These are phyloP conservation scores for Xerocomellus amylosporus DNA, from an alignment of 768 basidiomycete species.

Conservation along the genomic window DNA sequence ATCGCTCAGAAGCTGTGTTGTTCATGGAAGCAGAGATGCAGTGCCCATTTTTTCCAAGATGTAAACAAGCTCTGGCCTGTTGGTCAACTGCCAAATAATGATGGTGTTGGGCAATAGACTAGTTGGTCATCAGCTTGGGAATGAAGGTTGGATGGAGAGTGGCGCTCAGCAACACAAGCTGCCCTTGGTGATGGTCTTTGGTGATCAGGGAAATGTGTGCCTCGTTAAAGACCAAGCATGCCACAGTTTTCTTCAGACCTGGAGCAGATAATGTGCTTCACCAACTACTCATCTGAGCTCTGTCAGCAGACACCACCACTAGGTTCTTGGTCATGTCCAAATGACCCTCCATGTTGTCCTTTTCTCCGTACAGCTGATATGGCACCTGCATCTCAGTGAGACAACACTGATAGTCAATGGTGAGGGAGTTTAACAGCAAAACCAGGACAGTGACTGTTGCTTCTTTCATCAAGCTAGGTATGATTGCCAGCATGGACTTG, in stretches of 20 bases:
- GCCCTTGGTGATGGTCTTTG: conserved; percentile 10
- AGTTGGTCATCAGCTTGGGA: background rate
- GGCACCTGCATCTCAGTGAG: background rate
- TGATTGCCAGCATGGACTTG: background rate
- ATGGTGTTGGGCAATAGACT: background rate
- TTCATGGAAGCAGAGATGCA: background rate
- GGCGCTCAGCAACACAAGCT: conserved; percentile 18
- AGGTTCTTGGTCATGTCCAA: background rate
- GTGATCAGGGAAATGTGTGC: conserved; percentile 13
- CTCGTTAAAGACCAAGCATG: conserved; percentile 21
- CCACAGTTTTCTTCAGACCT: background rate
- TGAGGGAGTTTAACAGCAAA: background rate
- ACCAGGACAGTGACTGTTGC: background rate
- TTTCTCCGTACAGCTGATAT: background rate
- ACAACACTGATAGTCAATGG: background rate
- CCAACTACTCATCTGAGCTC: conserved; percentile 3
- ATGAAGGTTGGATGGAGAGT: conserved; percentile 7
- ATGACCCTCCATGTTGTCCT: no score
- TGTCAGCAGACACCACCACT: background rate
- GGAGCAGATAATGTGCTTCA: background rate
- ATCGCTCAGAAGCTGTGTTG: background rate
- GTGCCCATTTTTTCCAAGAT: background rate
- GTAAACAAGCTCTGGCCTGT: background rate
- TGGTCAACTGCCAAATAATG: background rate
- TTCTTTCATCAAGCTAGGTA: background rate